Evolutionary conservation across 495 filamentous ascomycete genomes (phyloP).

Genomic region (Lophiotrema nucula): DNA sequence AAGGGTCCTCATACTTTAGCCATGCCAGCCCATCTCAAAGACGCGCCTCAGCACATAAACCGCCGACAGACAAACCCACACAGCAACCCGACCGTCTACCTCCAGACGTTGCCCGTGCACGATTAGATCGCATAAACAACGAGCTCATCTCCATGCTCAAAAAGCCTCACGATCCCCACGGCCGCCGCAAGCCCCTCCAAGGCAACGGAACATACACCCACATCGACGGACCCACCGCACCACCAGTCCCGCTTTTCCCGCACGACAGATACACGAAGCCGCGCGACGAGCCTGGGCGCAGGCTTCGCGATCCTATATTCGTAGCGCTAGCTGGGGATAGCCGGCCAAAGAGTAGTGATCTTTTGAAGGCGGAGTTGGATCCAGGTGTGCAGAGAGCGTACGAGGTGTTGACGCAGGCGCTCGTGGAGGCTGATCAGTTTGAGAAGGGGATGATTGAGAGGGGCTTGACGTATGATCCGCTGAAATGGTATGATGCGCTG

Average conservation of each 20-base stretch:
- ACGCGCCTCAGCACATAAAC: neutral
- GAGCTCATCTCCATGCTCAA: neutral
- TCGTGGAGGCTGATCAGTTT: neutral
- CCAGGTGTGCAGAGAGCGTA: neutral
- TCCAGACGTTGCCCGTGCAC: neutral
- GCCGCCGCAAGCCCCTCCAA: neutral
- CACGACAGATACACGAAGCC: neutral
- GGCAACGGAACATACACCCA: slow-evolving; percentile 7
- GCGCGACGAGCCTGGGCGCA: neutral
- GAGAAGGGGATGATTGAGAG: neutral
- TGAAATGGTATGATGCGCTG: no score
- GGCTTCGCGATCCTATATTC: no score
- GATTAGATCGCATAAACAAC: neutral
- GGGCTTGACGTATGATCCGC: no score
- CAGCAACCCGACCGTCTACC: no score
- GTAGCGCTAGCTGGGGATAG: neutral
- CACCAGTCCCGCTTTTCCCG: neutral
- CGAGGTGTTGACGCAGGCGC: neutral
- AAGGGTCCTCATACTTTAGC: neutral
- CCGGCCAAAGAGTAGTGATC: neutral
- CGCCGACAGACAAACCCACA: neutral
- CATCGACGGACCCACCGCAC: neutral
- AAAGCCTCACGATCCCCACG: neutral
- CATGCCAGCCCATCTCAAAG: neutral
- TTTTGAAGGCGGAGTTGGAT: neutral